These are phyloP conservation scores for Pichia sp. DNA, from an alignment of 1,139 yeast species.

Conservation along the genomic window DNA sequence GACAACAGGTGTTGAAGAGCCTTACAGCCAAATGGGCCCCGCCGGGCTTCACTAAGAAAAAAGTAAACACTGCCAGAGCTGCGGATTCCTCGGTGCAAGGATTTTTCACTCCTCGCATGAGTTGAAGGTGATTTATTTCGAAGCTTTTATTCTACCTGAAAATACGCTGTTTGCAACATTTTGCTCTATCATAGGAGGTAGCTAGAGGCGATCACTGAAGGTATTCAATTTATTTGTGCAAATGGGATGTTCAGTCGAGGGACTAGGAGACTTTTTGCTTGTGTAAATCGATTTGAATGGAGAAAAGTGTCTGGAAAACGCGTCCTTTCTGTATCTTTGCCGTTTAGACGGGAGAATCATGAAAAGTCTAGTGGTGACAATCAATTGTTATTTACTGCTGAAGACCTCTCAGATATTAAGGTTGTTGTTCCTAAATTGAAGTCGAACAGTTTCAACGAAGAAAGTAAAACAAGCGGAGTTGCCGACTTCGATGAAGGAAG, in stretches of 20 bases:
- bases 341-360: neutral
- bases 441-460: neutral
- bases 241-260: neutral
- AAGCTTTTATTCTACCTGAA: neutral
- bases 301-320: neutral
- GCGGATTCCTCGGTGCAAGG: neutral
- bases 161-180: neutral
- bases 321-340: neutral
- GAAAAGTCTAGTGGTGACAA: neutral
- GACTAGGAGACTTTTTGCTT: neutral
- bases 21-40: conserved; percentile 1
- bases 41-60: conserved; percentile 2
- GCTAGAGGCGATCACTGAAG: neutral
- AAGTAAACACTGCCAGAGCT: conserved; percentile 1
- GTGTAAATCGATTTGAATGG: neutral
- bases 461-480: neutral
- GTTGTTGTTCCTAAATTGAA: neutral
- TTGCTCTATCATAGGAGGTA: neutral
- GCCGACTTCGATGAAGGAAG: neutral
- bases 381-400: neutral
- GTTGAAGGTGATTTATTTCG: neutral
- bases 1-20: neutral
- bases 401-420: conserved; percentile 1
- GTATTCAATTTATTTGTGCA: neutral
- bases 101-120: neutral